Evolutionary conservation across 805 yeast species (phyloP), one percentile per base, ranked within the genome.

Genomic region (Myxozyma udenii): DNA sequence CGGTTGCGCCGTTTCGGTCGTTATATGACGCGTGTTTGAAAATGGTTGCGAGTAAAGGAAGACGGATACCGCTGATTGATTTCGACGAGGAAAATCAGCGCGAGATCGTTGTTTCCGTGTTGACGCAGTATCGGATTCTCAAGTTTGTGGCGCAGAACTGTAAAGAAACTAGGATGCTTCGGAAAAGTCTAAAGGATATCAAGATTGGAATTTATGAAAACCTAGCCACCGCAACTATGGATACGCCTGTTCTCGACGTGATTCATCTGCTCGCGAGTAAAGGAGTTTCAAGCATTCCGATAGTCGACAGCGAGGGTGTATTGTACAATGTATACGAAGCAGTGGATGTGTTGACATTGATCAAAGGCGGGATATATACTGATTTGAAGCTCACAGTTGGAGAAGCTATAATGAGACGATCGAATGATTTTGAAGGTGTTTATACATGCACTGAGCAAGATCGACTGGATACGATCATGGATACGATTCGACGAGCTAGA

Each of bases 341-440:
- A 0, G 95, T 88, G 30, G 99, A 93, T 70, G 95, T 93, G 2
- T 74, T 93, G 61, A 87, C 96, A 0, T 74, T 93, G 61, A 88
- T 93, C 53, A 91, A 90, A 69, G 96, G 96, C 36, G 97, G 97
- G 3, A 83, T 89, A 65, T 89, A 91, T 65, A 85, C 89, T 33
- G 98, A 93, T 68, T 73, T 91, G 55, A 85, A 89, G 36, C 74
- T 93, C 61, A 84, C 91, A 52, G 96, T 93, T 3, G 99, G 98
- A 2, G 97, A 93, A 68, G 98, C 98, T 0, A 74, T 93, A 47
- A 80, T 93, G 81, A 81, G 95, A 69, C 76, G 96, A 65, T 83
- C 95, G 3, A 96, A 90, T 61, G 97, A 93, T 66, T 93, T 91
- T 63, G 98, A 93, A 69, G 98, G 99, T 53, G 98, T 93, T 12